Evolutionary conservation across 257 asterid species (phyloP).

Genomic region (Jasminum sambac): DNA sequence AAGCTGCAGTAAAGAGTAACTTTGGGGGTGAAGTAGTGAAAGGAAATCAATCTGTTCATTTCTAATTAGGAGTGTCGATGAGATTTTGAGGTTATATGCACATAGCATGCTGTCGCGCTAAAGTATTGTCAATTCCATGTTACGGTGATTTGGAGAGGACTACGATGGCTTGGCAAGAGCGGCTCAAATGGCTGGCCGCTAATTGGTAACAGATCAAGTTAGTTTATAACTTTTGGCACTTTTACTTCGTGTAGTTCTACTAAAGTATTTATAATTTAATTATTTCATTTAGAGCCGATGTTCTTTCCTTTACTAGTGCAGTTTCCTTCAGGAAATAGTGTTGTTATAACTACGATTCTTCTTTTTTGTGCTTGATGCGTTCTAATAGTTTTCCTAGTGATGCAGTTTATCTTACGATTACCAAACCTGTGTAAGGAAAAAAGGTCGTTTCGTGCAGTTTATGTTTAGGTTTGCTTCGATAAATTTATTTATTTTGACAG

Average conservation of each 20-base stretch:
- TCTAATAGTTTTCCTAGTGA: background rate
- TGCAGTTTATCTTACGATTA: slow-evolving; percentile 1
- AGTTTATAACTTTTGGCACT: slow-evolving; percentile 37
- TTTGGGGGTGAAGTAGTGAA: slow-evolving; percentile 23
- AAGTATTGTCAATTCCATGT: slow-evolving; percentile 24
- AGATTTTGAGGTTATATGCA: slow-evolving; percentile 45
- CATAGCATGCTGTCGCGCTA: slow-evolving; percentile 32
- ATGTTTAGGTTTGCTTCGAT: background rate
- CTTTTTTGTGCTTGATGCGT: background rate
- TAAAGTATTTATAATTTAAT: slow-evolving; percentile 43
- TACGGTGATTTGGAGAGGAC: slow-evolving; percentile 19
- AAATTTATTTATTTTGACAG: background rate
- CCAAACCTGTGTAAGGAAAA: too few species aligned
- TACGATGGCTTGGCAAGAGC: slow-evolving; percentile 32
- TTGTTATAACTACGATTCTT: slow-evolving; percentile 26
- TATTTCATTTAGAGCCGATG: slow-evolving; percentile 43
- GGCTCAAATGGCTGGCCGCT: slow-evolving; percentile 41
- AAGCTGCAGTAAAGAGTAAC: slow-evolving; percentile 29
- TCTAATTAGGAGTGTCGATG: slow-evolving; percentile 33
- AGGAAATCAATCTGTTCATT: slow-evolving; percentile 28
- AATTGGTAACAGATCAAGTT: slow-evolving; percentile 38
- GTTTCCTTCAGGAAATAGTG: slow-evolving; percentile 33
- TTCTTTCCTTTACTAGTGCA: slow-evolving; percentile 38
- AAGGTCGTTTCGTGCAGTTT: background rate
- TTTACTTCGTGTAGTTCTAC: slow-evolving; percentile 48